phyloP scores from a whole-genome alignment of 108 stramenopile species.

The Schizochytrium sp. region DNA sequence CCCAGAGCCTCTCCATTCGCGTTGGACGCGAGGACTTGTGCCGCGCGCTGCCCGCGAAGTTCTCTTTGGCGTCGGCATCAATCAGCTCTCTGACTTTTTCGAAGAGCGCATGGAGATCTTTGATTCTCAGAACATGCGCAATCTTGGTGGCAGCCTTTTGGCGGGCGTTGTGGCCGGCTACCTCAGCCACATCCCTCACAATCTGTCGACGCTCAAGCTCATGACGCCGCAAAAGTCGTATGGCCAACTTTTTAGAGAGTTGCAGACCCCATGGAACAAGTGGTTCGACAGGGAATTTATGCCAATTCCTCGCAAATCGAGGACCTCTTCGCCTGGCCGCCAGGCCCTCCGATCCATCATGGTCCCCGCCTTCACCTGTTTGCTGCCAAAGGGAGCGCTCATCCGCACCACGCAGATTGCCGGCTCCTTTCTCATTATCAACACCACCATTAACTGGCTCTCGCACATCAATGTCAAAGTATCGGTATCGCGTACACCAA shows the following conservation, averaged over 20 bases:
- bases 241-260: constrained; percentile 39
- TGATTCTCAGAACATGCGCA: constrained; percentile 36
- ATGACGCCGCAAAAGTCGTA: constrained; percentile 45
- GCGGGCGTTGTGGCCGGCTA: constrained; percentile 63
- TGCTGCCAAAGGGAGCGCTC: constrained; percentile 44
- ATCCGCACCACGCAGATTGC: constrained; percentile 66
- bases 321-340: not conserved
- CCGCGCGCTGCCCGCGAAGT: constrained; percentile 61
- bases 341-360: constrained; percentile 10
- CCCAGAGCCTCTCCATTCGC: constrained; percentile 46
- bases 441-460: constrained; percentile 45
- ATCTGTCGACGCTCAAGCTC: constrained; percentile 58
- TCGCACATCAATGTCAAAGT: constrained; percentile 18
- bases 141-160: constrained; percentile 45
- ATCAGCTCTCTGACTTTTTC: constrained; percentile 64
- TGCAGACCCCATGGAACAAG: constrained; percentile 28
- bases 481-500: not conserved
- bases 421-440: constrained; percentile 66
- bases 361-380: constrained; percentile 17
- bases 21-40: constrained; percentile 56
- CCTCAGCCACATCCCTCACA: constrained; percentile 64
- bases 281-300: constrained; percentile 18
- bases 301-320: constrained; percentile 20
- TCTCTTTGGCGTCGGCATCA: constrained; percentile 63
- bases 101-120: constrained; percentile 51